Conservation (phyloP, 345 rosid species). For the Eucalyptus cloeziana region DNA sequence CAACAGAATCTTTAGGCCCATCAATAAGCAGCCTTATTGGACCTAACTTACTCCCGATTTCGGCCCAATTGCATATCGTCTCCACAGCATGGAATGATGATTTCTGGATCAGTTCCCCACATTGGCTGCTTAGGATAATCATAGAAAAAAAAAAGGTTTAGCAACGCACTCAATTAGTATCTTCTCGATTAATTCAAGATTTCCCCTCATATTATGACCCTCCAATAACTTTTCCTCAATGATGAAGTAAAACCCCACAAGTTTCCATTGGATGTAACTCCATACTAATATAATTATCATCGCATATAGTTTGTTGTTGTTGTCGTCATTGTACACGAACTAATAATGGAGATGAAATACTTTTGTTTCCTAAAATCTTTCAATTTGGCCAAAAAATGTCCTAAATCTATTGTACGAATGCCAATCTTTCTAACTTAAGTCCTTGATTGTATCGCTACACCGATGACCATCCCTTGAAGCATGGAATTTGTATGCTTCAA, state of each 20-base stretch:
- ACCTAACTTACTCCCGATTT: background rate
- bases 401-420: accelerated
- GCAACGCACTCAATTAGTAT: background rate
- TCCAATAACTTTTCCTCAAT: background rate
- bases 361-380: background rate
- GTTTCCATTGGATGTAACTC: background rate
- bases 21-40: background rate
- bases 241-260: background rate
- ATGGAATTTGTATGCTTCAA: background rate
- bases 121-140: background rate
- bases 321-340: accelerated
- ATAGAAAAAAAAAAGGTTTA: background rate
- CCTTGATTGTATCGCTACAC: background rate
- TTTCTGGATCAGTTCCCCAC: background rate
- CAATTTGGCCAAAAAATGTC: background rate
- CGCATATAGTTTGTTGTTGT: background rate
- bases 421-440: background rate
- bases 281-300: background rate
- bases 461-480: background rate
- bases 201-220: background rate
- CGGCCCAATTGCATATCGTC: background rate
- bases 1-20: background rate
- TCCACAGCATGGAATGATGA: background rate
- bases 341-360: background rate
- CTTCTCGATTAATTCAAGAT: background rate